Base-by-base conservation (phyloP, 768 basidiomycete species). In the Tephrocybe sp. region DNA sequence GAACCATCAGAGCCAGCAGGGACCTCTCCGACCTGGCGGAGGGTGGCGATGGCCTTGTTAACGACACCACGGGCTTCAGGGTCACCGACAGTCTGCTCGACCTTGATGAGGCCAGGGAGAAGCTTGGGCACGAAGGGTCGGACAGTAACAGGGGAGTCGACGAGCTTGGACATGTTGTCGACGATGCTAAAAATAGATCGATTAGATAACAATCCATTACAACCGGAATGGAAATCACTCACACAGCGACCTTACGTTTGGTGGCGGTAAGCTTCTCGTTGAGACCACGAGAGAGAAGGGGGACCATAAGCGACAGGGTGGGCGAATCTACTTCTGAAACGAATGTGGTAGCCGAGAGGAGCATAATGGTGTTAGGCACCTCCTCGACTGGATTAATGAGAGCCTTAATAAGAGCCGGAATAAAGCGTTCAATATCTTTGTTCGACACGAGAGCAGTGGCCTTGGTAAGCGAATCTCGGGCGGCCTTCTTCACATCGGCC, bases 321-420 rank as follows among this genome's bases (percentile, higher is more conserved):
- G 94, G 82, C 44, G 94, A 93, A 64, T 97, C 95, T 73, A 98
- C 95, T 80, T 98, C 95, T 46, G 95, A 92, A 91, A 98, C 95
- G 86, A 97, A 98, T 71, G 95, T 98, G 72, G 95, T 98, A 52
- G 95, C 85, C 72, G 95, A 93, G 73, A 97, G 92, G 75, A 96
- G 89, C 56, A 81, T 80, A 64, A 98, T 91, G 65, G 94, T 97
- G 63, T 84, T 87, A 63, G 95, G 90, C 52, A 98, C 95, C 84
- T 99, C 97, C 78, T 99, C 96, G 58, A 97, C 93, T 63, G 97
- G 97, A 81, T 99, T 95, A 75, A 98, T 93, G 66, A 98, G 79
- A 69, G 92, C 88, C 72, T 96, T 93, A 72, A 98, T 95, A 65
- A 99, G 85, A 69, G 95, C 95, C 62, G 92, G 92, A 80, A 98